phyloP scores from a whole-genome alignment of 2,329 filamentous ascomycete species.

The Talaromyces pinophilus region DNA sequence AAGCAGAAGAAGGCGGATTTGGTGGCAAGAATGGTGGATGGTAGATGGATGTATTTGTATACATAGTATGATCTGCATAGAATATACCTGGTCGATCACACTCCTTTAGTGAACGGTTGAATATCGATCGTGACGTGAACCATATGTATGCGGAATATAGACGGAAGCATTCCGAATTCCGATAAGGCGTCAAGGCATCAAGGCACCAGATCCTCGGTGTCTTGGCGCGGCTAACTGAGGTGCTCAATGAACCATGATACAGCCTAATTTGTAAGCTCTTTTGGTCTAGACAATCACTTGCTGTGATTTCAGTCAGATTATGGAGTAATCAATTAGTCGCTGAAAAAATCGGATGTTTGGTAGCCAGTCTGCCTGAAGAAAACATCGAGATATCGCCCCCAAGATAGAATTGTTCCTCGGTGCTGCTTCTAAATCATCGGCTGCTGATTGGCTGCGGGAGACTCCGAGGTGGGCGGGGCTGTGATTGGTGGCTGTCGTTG shows the following conservation, averaged over 20 bases:
- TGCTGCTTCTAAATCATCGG: neutral
- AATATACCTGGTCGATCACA: neutral
- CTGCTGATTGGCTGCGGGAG: constrained; percentile 6
- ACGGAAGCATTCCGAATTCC: neutral
- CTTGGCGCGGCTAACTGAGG: neutral
- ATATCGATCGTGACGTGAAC: neutral
- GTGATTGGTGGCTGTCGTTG: neutral
- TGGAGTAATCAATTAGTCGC: neutral
- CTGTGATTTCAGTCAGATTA: neutral
- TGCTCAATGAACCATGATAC: neutral
- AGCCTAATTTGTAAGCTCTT: neutral
- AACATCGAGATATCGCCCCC: neutral
- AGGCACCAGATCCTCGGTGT: neutral
- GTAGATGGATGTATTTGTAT: constrained; percentile 19
- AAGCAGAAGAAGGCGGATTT: constrained; percentile 46
- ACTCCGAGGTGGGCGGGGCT: neutral
- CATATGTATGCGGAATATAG: neutral
- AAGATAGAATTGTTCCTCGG: neutral
- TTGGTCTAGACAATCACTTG: neutral
- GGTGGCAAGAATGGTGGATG: constrained; percentile 42
- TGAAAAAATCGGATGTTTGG: neutral
- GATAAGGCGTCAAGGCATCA: constrained; percentile 6
- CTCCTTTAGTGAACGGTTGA: neutral
- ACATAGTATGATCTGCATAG: neutral
- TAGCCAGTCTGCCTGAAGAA: neutral